Evolutionary conservation across 768 basidiomycete species (phyloP).

Genomic region (Mycena crocata): DNA sequence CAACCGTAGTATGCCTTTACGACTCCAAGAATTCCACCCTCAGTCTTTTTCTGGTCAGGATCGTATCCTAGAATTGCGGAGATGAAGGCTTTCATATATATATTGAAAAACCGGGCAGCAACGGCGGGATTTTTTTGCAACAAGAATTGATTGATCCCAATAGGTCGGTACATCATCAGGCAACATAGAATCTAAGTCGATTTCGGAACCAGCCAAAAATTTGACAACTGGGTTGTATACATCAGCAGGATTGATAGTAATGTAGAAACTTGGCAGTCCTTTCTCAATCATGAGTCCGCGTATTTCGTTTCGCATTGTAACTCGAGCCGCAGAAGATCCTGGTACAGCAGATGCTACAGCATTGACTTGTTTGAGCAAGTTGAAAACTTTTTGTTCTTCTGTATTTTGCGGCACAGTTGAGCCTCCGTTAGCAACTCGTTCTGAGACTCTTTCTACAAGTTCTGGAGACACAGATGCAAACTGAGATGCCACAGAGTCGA

Average conservation of each 20-base stretch:
- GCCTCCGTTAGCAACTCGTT: not conserved
- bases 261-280: not conserved
- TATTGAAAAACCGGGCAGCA: constrained; percentile 8
- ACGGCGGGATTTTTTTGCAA: constrained; percentile 12
- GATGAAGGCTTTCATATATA: constrained; percentile 21
- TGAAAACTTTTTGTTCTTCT: not conserved
- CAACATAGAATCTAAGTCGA: not conserved
- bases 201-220: constrained; percentile 4
- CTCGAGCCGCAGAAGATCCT: not conserved
- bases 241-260: not conserved
- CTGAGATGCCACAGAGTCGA: not conserved
- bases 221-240: not conserved
- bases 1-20: constrained; percentile 23
- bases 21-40: constrained; percentile 15
- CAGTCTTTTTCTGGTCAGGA: not conserved
- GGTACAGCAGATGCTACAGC: not conserved
- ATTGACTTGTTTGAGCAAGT: not conserved
- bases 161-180: not conserved
- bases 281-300: no score
- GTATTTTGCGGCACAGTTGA: not conserved
- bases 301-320: no score
- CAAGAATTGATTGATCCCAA: constrained; percentile 4
- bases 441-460: not conserved
- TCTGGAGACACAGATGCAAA: not conserved
- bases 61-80: constrained; percentile 6